phyloP scores from a whole-genome alignment of 2,329 filamentous ascomycete species.

The Pestalotiopsis sp. region DNA sequence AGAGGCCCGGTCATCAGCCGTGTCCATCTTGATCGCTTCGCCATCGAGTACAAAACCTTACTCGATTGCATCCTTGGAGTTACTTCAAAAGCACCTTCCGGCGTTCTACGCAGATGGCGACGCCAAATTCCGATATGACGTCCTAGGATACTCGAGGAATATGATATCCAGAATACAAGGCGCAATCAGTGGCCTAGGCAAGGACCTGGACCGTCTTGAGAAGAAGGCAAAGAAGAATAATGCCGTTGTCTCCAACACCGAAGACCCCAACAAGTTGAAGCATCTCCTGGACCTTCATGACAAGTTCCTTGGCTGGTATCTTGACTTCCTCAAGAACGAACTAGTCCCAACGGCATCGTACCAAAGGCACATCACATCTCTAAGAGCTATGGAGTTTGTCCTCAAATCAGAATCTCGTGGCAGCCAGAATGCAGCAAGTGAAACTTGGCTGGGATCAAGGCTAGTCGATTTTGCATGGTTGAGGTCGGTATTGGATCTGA shows the following conservation, averaged over 20 bases:
- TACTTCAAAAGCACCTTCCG: constrained; percentile 67
- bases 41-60: constrained; percentile 76
- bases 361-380: constrained; percentile 80
- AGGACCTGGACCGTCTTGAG: constrained; percentile 32
- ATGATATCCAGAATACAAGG: constrained; percentile 77
- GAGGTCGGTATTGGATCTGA: constrained; percentile 72
- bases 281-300: constrained; percentile 52
- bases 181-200: constrained; percentile 58
- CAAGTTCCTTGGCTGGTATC: constrained; percentile 74
- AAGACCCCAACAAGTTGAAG: constrained; percentile 27
- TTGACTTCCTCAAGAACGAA: constrained; percentile 72
- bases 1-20: constrained; percentile 74
- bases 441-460: constrained; percentile 38
- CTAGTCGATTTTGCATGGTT: constrained; percentile 54
- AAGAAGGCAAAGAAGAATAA: constrained; percentile 32
- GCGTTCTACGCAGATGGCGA: constrained; percentile 83
- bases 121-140: constrained; percentile 81
- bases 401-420: constrained; percentile 51
- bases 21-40: constrained; percentile 79
- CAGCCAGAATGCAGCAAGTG: constrained; percentile 61
- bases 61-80: constrained; percentile 59
- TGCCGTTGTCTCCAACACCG: background rate
- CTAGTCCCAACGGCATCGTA: constrained; percentile 84
- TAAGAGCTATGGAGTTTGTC: constrained; percentile 72
- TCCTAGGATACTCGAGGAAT: constrained; percentile 73